Evolutionary conservation across 169 alveolate genomes (phyloP), one percentile per base, ranked within the genome.

Genomic region (Eimeria praecox): DNA sequence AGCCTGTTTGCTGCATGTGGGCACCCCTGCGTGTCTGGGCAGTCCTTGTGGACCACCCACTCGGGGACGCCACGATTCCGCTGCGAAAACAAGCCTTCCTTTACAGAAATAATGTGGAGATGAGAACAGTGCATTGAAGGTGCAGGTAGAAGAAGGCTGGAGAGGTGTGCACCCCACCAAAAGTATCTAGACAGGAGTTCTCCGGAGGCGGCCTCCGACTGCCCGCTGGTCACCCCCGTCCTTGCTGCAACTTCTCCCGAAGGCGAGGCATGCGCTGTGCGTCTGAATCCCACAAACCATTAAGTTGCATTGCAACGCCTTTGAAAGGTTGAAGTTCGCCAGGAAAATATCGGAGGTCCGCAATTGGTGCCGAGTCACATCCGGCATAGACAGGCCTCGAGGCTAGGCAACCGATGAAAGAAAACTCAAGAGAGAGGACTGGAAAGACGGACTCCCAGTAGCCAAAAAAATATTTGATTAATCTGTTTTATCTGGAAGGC

Each of bases 141-240:
- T 69, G 4, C 8, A 69, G 9, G 14, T 35, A 49, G 49, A 69
- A 69, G 49, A n/a, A 33, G n/a, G 44, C 80, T 35, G 44, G 49
- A 38, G n/a, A 73, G 12, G 54, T 38, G 33, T 16, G 33, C 83
- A 38, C 3, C 33, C 12, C 80, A 33, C 14, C 49, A 14, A 69
- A 12, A 14, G 44, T 14, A 2, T 69, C 49, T 14, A 69, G 46
- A n/a, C 80, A 69, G 54, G 33, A 38, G 33, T 20, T 33, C 38
- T 1, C 40, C 20, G 83, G 83, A 73, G 83, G 80, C 80, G 49
- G 80, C 80, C 80, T 69, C 80, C 80, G 80, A 69, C 80, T 9
- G 46, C 49, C 46, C 80, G 80, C 80, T 69, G 80, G 80, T 69
- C 80, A 69, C 80, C 16, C 49, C n/a, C 46, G 80, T 30, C 80